Evolutionary conservation across 169 alveolate genomes (phyloP), one percentile per base, ranked within the genome.

Genomic region (Plasmodium malariae): DNA sequence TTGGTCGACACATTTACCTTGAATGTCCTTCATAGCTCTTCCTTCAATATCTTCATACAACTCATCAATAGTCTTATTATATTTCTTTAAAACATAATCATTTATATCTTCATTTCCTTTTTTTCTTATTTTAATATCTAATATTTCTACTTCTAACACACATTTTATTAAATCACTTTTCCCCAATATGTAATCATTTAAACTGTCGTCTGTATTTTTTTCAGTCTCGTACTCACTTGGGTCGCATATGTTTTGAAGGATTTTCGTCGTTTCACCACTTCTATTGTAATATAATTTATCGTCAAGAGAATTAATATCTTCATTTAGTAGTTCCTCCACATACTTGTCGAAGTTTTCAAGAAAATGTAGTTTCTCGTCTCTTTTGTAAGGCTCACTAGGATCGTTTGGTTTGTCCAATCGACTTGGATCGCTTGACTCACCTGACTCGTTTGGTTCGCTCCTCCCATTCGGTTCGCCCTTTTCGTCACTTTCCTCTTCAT

Each of bases 171-270:
- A 60, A 24, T 83, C 91, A 28, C 91, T 49, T 32, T 83, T 54
- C 43, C 91, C 91, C 21, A 83, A 43, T 37, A 83, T 83, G 43
- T 83, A 83, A 83, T 83, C 91, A 51, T 83, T 48, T 60, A 83
- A 43, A 24, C 12, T 65, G 34, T 37, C 54, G 34, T 83, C 83
- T 21, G 30, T 19, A 48, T 32, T 37, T 17, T 57, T 70, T 7
- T 43, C 68, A 67, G 65, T 83, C 24, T 83, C 78, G 28, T 83
- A 60, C 21, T 83, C 91, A 83, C 30, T 67, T 3, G 74, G 55
- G 45, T 83, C 91, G 32, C 49, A 83, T 1, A 83, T 32, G 45
- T 83, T 83, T 9, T 59, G 62, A n/a, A 83, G 30, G 54, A 83
- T 65, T 26, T 83, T 85, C 30, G 21, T 63, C 26, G 36, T 45